Percentiles rank a stretch among this genome's conserved stretches.
Evolutionary conservation across 192 early-diverging fungal genomes (phyloP).

Genomic region (Endogone sp.): DNA sequence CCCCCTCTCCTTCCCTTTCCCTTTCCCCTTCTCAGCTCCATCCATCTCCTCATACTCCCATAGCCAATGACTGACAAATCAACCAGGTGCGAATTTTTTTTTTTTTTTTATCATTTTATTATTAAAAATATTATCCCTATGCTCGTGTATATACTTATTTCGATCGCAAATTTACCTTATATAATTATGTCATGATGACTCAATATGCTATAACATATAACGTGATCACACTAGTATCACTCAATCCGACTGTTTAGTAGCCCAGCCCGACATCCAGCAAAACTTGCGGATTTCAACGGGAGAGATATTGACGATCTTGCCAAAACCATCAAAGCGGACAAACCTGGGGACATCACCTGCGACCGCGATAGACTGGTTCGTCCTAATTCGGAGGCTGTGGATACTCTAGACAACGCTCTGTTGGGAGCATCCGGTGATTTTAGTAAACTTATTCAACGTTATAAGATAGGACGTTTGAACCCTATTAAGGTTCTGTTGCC

Average conservation of each 20-base stretch:
- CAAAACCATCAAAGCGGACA: background rate
- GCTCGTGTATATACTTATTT: no score
- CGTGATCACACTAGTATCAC: no score
- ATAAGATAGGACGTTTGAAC: background rate
- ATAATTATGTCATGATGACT: no score
- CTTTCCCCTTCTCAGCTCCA: slow-evolving; percentile 16
- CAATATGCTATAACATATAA: no score
- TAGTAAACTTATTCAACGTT: background rate
- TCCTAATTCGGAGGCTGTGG: background rate
- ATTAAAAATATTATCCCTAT: no score
- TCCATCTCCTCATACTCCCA: background rate
- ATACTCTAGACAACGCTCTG: background rate
- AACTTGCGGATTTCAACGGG: background rate
- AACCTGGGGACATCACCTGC: background rate
- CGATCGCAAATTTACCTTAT: no score
- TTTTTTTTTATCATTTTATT: no score
- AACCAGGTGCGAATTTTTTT: no score
- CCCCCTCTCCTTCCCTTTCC: slow-evolving; percentile 4
- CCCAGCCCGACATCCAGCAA: background rate
- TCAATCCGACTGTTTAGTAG: background rate
- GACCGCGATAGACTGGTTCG: background rate
- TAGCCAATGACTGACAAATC: no score
- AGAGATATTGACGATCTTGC: background rate
- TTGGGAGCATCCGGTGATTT: background rate
- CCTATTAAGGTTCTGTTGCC: background rate